phyloP scores from a whole-genome alignment of 352 stramenopile species.

The Plasmopara viticola region DNA sequence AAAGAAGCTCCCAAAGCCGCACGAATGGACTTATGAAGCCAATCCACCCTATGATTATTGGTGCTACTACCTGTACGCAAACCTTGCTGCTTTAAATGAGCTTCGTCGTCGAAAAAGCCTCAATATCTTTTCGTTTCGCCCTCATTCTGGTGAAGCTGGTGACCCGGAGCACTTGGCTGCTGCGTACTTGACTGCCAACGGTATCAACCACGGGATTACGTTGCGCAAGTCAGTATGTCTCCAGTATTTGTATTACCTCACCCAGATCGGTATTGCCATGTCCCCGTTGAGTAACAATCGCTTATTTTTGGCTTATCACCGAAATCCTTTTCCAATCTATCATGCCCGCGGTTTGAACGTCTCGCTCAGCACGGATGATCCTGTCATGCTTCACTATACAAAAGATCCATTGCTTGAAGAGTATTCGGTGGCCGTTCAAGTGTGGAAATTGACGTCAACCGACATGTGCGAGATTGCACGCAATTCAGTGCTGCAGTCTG shows the following conservation, averaged over 20 bases:
- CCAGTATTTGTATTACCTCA: slow-evolving; percentile 99
- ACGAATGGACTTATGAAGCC: slow-evolving; percentile 84
- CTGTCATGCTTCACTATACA: slow-evolving; percentile 97
- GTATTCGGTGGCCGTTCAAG: slow-evolving; percentile 89
- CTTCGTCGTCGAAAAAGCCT: slow-evolving; percentile 86
- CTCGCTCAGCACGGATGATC: slow-evolving; percentile 97
- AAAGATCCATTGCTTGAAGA: slow-evolving; percentile 97
- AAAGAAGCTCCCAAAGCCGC: slow-evolving; percentile 66
- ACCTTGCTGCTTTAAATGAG: slow-evolving; percentile 94
- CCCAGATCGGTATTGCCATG: slow-evolving; percentile 94
- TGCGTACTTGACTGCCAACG: slow-evolving; percentile 84
- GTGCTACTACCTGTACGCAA: slow-evolving; percentile 97
- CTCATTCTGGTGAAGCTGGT: slow-evolving; percentile 96
- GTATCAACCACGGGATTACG: slow-evolving; percentile 99
- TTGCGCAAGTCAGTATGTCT: slow-evolving; percentile 94
- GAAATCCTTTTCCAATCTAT: slow-evolving; percentile 93
- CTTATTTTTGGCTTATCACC: slow-evolving; percentile 93
- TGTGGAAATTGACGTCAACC: slow-evolving; percentile 94
- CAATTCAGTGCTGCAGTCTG: slow-evolving; percentile 97
- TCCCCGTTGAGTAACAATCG: slow-evolving; percentile 94
- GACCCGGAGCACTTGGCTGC: slow-evolving; percentile 95
- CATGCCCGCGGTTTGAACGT: slow-evolving; percentile 97
- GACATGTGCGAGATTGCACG: slow-evolving; percentile 98
- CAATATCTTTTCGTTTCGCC: slow-evolving; percentile 95
- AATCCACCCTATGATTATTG: slow-evolving; percentile 94